Evolutionary conservation across 345 rosid species (phyloP), one percentile per base, ranked within the genome.

Genomic region (Alliaria petiolata): DNA sequence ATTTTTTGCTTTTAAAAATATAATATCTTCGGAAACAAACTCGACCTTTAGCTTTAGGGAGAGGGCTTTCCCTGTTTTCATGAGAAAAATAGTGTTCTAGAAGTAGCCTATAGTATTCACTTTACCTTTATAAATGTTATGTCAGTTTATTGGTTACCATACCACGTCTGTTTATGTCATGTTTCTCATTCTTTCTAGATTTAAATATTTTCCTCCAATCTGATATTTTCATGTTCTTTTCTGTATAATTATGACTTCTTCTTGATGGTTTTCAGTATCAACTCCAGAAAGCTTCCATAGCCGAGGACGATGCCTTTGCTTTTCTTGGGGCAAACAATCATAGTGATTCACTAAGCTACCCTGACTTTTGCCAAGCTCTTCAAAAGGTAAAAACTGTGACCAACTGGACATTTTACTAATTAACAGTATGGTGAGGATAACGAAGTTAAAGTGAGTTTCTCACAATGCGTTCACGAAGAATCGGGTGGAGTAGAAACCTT

Each of bases 321-420:
- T 83, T 85, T 70, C 62, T 89, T 7, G 87, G 84, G 79, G 87
- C 65, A 16, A 85, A 82, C 9, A 81, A 82, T 74, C 77, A 61
- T 12, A 78, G 75, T 47, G 76, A 79, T 79, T 69, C 80, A 47
- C 73, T 87, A 33, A 87, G 88, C 7, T 83, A 85, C 68, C 72
- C 91, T 22, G 76, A 74, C 20, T 87, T 89, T 66, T 85, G 89
- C 74, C 85, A 83, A 75, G 92, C 85, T 39, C 89, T 89, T 54
- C 63, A 81, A 46, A 85, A 84, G 91, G 96, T 89, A 77, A 22
- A 22, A 22, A 22, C 25, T 22, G 25, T 38, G 49, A 49, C 28
- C 19, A 44, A 36, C 12, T 57, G 38, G 26, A 59, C 16, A 40
- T 51, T 20, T 51, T n/a, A 69, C 36, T 34, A 11, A 33, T 16